Evolutionary conservation across 176 grass and related monocot species (phyloP), one percentile per base, ranked within the genome.

Genomic region (Canna indica): DNA sequence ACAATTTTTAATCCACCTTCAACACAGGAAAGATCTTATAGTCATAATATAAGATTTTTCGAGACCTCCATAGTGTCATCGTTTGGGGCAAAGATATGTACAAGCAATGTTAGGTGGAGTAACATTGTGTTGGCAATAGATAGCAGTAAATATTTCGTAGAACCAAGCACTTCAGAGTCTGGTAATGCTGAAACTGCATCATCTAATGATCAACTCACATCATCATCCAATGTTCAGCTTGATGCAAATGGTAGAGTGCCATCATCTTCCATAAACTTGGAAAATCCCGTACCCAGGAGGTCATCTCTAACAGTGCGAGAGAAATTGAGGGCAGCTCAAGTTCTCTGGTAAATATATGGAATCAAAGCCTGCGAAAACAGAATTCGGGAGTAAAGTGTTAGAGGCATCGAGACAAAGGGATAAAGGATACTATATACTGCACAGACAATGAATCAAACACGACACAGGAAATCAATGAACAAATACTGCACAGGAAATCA

Each of bases 311-410:
- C 84, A 38, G 86, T 84, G 30, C 80, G 88, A 48, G 93, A 97
- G 75, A 85, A 84, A 67, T 75, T 97, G 56, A 85, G 88, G 66
- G 89, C 84, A 11, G 89, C 89, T 38, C 86, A 86, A 36, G 86
- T 93, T 47, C 84, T 97, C 63, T n/a, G 85, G 84, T 34, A 92
- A 85, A 77, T 97, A 90, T 64, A 75, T 82, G 50, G 93, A 90
- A 38, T 77, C 93, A 1, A 72, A 79, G 31, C 20, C 76, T 10
- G 12, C 27, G 18, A 95, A 91, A 64, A 56, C 77, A 15, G 81
- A 90, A 83, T 90, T 92, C 68, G 84, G 86, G 76, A 87, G 89
- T 59, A 76, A 73, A 29, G 81, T 92, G 78, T 79, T 97, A 77
- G 84, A 97, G 71, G 88, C 80, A 69, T 80, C 89, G 68, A 79